phyloP scores from a whole-genome alignment of 495 filamentous ascomycete species.

The Podospora anserina region DNA sequence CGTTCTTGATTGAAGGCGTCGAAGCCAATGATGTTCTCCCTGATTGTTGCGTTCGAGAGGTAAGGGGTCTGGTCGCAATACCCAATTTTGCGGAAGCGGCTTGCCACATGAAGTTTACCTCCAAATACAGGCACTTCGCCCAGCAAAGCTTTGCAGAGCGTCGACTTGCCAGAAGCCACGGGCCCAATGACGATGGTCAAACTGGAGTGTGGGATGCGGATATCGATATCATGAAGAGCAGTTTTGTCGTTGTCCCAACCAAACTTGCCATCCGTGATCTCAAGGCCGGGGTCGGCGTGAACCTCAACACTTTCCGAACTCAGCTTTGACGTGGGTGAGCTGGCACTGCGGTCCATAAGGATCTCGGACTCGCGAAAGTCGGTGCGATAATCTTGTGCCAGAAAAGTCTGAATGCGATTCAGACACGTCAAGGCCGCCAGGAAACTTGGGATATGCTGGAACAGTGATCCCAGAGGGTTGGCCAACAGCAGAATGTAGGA shows the following conservation, averaged over 20 bases:
- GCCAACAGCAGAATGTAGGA: slow-evolving; percentile 61
- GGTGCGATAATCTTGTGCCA: slow-evolving; percentile 19
- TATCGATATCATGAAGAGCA: slow-evolving; percentile 36
- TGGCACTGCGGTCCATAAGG: not conserved
- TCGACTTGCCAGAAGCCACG: slow-evolving; percentile 44
- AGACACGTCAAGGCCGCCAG: slow-evolving; percentile 56
- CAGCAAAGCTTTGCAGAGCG: slow-evolving; percentile 37
- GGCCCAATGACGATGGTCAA: slow-evolving; percentile 38
- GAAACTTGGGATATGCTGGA: slow-evolving; percentile 54
- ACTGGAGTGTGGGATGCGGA: slow-evolving; percentile 36
- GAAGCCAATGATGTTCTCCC: slow-evolving; percentile 36
- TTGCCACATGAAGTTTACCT: slow-evolving; percentile 28
- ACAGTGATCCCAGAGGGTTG: slow-evolving; percentile 53
- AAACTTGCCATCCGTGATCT: slow-evolving; percentile 31
- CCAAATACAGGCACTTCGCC: slow-evolving; percentile 27
- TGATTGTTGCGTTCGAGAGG: slow-evolving; percentile 42
- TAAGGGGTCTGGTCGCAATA: slow-evolving; percentile 47
- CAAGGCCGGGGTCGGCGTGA: not conserved
- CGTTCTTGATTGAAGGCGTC: slow-evolving; percentile 51
- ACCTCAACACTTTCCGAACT: slow-evolving; percentile 11
- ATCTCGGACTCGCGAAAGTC: slow-evolving; percentile 20
- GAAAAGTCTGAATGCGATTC: slow-evolving; percentile 49
- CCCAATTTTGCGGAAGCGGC: slow-evolving; percentile 25
- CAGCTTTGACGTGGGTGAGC: not conserved
- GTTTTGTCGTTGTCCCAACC: slow-evolving; percentile 42